phyloP scores from a whole-genome alignment of 2,329 filamentous ascomycete species.

The Ophiostoma sp. region DNA sequence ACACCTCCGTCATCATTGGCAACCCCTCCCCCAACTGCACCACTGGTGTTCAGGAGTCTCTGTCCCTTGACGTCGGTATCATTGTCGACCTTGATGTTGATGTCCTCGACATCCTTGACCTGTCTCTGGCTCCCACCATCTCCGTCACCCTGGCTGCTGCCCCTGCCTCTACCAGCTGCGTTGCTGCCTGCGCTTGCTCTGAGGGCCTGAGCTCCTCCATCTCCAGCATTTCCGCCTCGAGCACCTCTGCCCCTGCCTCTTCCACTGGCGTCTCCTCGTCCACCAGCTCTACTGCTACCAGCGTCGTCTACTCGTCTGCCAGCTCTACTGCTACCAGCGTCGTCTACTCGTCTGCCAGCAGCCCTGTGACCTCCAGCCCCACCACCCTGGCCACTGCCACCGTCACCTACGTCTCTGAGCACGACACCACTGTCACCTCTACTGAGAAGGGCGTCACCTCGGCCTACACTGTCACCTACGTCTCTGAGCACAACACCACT shows the following conservation, averaged over 20 bases:
- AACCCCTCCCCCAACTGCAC: conserved; percentile 16
- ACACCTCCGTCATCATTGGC: conserved; percentile 30
- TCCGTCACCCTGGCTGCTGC: conserved; percentile 31
- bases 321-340: not conserved
- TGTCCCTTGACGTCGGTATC: conserved; percentile 30
- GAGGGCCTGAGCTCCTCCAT: not conserved
- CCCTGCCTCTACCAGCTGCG: conserved; percentile 26
- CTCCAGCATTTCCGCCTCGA: not conserved
- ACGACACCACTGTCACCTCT: conserved; percentile 7
- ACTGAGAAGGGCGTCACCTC: too few species aligned
- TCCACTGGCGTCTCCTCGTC: not conserved
- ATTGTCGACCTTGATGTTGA: conserved; percentile 30
- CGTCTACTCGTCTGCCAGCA: not conserved
- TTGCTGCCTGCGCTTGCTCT: conserved; percentile 20
- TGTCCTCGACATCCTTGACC: conserved; percentile 27
- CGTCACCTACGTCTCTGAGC: not conserved
- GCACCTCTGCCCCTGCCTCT: not conserved
- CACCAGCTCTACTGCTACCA: not conserved
- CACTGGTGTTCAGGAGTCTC: conserved; percentile 27
- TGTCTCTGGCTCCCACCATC: conserved; percentile 31
- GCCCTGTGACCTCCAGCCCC: conserved; percentile 8
- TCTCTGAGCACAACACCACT: not conserved
- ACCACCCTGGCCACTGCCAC: conserved; percentile 15
- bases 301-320: conserved; percentile 1
- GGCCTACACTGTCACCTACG: too few species aligned